Evolutionary conservation across 768 basidiomycete genomes (phyloP), one percentile per base, ranked within the genome.

Genomic region (Megacollybia marginata): DNA sequence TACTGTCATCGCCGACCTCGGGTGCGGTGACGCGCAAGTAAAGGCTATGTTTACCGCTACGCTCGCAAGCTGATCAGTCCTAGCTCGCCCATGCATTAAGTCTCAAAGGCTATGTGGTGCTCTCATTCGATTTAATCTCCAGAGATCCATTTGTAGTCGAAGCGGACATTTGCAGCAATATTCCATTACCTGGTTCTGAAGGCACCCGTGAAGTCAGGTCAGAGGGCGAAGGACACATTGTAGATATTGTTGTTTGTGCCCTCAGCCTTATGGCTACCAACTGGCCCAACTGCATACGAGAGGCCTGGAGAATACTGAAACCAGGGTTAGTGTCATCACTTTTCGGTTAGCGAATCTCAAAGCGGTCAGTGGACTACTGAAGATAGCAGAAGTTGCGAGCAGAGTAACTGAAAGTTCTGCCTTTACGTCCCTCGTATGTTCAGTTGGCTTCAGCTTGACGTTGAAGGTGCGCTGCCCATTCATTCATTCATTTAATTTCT

Each of bases 211-310:
- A 63, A 13, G 65, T 65, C 38, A 66, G 69, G 35, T 66, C 67
- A 5, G 65, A 70, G 33, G 81, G 78, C 28, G 75, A 78, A 47
- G 91, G 82, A 1, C 85, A 90, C 54, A 65, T 98, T 2, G 90
- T 92, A 2, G 94, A 99, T 62, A 83, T 92, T 6, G 92, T 82
- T 7, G 85, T 98, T 19, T 98, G 92, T 62, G 90, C 94, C 19
- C 74, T 99, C 55, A 97, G 94, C 60, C 72, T 99, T 54, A 99
- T 99, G 96, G 88, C 90, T 32, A 88, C 83, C 13, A 97, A 99
- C 62, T 99, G 96, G 96, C 78, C 89, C n/a, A 75, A 74, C 42
- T 91, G 91, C 58, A 76, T 98, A 23, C 75, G 86, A 23, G 94
- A 99, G 64, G 87, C 89, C 8, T 89, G 90, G 81, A 74, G 96